Base-by-base conservation (phyloP, 148 eudicot genomes). In the Vaccinium corymbosum region DNA sequence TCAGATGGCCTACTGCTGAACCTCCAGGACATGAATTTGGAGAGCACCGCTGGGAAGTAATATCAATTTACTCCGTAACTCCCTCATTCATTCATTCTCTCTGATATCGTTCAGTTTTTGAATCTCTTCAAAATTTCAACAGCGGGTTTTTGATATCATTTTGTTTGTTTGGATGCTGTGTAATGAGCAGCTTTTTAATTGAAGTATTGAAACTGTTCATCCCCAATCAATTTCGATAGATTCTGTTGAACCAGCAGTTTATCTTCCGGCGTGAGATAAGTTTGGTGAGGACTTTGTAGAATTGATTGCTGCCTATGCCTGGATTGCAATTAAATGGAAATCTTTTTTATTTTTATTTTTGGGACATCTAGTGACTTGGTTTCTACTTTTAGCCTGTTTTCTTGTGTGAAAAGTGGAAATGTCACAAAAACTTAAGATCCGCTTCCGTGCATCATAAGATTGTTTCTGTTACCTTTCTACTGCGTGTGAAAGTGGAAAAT, bases 1-100 rank as follows among this genome's bases (percentile, higher is more conserved):
- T 82, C 98, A 13, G 95, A 91, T 62, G 90, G 91, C 85, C 86
- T 95, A 83, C 83, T 95, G 91, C 93, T 95, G 70, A 95, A 94
- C 88, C 96, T 94, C 59, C 92, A 94, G 52, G 94, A 89, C 7
- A 75, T 92, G 85, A 79, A 81, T 25, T 77, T 86, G 46, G 85
- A 88, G 59, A 81, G 74, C 59, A 27, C 86, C 25, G n/a, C 66
- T 38, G 86, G 51, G 59, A 90, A 84, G 89, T 83, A 86, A 62
- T 5, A 42, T 42, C 46, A 42, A 4, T 3, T 42, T 42, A 42
- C 6, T 42, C 46, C 46, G 5, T 42, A 42, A 42, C 80, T 51
- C 32, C 10, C 61, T 14, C 15, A 4, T 52, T 77, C 15, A 14
- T 35, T 35, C 38, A 61, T 77, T 77, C 38, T 51, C 52, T 50